These are phyloP conservation scores for Fusarium euwallaceae DNA, from an alignment of 2,329 filamentous ascomycete genomes.

Conservation along the genomic window DNA sequence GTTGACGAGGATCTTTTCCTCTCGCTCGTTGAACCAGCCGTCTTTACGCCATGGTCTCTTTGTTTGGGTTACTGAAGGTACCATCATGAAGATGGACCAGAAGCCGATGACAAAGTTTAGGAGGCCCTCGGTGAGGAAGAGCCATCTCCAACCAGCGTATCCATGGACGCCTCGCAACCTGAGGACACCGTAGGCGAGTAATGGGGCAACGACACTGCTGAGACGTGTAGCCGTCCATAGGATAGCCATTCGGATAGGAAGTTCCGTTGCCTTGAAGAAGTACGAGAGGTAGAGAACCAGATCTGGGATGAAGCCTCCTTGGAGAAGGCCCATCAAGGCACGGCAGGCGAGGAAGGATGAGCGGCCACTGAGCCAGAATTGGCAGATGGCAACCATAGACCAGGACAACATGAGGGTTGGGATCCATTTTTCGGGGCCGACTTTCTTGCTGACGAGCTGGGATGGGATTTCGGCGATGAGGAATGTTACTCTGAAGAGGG, in stretches of 20 bases:
- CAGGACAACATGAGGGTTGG: slow-evolving; percentile 65
- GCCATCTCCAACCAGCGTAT: background rate
- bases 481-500: slow-evolving; percentile 49
- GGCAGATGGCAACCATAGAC: background rate
- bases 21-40: background rate
- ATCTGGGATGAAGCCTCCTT: slow-evolving; percentile 31
- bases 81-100: background rate
- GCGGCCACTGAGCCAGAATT: slow-evolving; percentile 53
- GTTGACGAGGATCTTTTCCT: slow-evolving; percentile 69
- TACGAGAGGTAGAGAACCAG: slow-evolving; percentile 75
- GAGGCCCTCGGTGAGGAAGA: background rate
- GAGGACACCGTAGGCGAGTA: background rate
- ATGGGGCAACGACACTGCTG: background rate
- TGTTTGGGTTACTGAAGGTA: background rate
- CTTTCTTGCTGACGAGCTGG: slow-evolving; percentile 69
- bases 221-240: background rate
- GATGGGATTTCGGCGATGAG: slow-evolving; percentile 63
- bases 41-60: background rate
- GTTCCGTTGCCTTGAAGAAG: slow-evolving; percentile 59
- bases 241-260: background rate
- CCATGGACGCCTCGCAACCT: background rate
- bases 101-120: background rate
- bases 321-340: slow-evolving; percentile 12
- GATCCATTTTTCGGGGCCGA: slow-evolving; percentile 72
- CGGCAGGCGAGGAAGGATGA: slow-evolving; percentile 6